These are phyloP conservation scores for Solanum hybrid DNA, from an alignment of 305 asterid genomes.

Conservation along the genomic window DNA sequence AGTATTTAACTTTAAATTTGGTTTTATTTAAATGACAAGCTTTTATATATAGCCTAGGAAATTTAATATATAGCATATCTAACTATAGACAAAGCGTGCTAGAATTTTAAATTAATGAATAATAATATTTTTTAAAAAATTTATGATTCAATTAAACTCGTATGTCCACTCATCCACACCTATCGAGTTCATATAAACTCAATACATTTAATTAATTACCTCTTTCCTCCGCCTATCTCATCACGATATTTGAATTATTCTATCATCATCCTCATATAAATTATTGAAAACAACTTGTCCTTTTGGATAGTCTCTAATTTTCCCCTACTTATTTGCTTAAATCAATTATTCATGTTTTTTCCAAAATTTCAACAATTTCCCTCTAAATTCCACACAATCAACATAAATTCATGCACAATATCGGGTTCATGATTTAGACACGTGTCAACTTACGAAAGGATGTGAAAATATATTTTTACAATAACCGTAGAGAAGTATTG, in stretches of 20 bases:
- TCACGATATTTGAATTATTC: not conserved
- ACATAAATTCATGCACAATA: not conserved
- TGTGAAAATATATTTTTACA: not conserved
- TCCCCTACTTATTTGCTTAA: not conserved
- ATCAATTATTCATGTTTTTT: not conserved
- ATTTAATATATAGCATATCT: not conserved
- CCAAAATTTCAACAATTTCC: not conserved
- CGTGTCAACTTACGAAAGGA: not conserved
- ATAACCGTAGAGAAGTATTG: not conserved
- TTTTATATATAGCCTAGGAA: not conserved
- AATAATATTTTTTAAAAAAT: fast-evolving
- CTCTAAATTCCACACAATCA: not conserved
- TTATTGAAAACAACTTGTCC: not conserved
- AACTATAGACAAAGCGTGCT: not conserved
- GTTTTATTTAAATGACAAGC: not conserved
- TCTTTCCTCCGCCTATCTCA: not conserved
- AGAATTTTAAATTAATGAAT: not conserved
- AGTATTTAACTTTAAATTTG: not conserved
- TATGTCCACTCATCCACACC: not conserved
- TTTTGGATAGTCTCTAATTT: not conserved
- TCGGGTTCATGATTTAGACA: not conserved
- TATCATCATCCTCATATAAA: not conserved
- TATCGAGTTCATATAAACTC: not conserved
- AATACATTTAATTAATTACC: not conserved
- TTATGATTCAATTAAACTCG: not conserved